Evolutionary conservation across 495 filamentous ascomycete genomes (phyloP).

Genomic region (Aspergillus baeticus): DNA sequence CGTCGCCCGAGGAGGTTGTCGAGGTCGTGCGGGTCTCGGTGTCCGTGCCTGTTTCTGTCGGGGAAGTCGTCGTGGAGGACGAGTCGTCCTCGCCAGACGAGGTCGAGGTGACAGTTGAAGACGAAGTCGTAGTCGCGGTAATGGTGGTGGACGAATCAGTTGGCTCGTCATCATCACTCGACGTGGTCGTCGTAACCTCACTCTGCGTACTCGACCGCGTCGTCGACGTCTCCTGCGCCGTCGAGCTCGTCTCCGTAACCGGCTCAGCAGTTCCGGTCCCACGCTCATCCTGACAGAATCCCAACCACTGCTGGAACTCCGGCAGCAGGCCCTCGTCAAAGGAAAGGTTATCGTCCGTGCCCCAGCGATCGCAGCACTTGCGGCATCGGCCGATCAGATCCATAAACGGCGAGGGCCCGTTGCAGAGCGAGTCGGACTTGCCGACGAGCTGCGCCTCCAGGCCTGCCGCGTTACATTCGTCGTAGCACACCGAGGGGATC

Average conservation of each 20-base stretch:
- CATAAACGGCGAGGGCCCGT: constrained; percentile 37
- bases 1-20: too few species aligned
- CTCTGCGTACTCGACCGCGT: too few species aligned
- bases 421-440: constrained; percentile 47
- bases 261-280: neutral
- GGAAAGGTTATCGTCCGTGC: neutral
- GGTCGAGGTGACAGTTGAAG: too few species aligned
- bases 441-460: constrained; percentile 48
- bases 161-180: too few species aligned
- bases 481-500: constrained; percentile 42
- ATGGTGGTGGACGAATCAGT: too few species aligned
- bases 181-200: neutral
- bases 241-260: neutral
- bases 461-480: constrained; percentile 49
- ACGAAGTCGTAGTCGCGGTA: too few species aligned
- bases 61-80: too few species aligned
- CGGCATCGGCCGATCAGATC: constrained; percentile 36
- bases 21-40: too few species aligned
- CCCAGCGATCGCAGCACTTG: constrained; percentile 2
- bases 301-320: constrained; percentile 7
- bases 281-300: constrained; percentile 2
- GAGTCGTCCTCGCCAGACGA: too few species aligned
- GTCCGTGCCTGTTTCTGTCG: too few species aligned
- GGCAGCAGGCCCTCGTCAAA: neutral
- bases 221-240: neutral